These are phyloP conservation scores for Leccinellum luteum DNA, from an alignment of 768 basidiomycete species.

Conservation along the genomic window DNA sequence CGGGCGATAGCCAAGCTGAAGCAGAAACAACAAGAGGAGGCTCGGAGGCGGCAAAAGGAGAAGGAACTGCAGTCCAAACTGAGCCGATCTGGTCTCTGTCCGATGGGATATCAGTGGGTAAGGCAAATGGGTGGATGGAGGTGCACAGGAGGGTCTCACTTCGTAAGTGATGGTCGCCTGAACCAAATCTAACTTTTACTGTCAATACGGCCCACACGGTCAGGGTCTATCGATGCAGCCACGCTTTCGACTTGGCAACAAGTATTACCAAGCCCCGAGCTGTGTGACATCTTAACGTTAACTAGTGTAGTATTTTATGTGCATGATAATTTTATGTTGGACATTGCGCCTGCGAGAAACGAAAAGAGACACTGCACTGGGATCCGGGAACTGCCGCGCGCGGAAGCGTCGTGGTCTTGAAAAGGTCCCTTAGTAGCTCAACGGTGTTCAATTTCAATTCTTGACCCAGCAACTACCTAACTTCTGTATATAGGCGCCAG, in stretches of 20 bases:
- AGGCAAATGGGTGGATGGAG: slow-evolving; percentile 40
- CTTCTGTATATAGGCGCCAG: no score
- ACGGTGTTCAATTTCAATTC: no score
- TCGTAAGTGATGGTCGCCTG: slow-evolving; percentile 32
- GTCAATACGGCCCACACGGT: not conserved
- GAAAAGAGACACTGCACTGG: no score
- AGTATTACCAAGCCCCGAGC: not conserved
- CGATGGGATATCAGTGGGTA: slow-evolving; percentile 45
- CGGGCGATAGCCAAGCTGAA: slow-evolving; percentile 28
- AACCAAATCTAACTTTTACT: slow-evolving; percentile 1
- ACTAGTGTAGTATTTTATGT: no score
- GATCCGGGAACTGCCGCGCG: no score
- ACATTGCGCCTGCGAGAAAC: no score
- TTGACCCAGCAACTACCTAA: no score
- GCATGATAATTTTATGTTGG: no score
- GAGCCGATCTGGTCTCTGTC: slow-evolving; percentile 49
- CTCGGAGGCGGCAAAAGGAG: slow-evolving; percentile 19
- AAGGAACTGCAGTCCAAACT: slow-evolving; percentile 39
- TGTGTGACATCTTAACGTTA: not conserved
- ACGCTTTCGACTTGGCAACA: not conserved
- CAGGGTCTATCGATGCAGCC: not conserved
- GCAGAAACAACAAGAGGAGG: slow-evolving; percentile 40
- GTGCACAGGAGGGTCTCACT: slow-evolving; percentile 48
- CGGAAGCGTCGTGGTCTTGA: no score
- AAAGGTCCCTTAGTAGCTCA: no score